Base-by-base conservation (phyloP, 1,284 basidiomycete species). In the Coriolopsis trogii region DNA sequence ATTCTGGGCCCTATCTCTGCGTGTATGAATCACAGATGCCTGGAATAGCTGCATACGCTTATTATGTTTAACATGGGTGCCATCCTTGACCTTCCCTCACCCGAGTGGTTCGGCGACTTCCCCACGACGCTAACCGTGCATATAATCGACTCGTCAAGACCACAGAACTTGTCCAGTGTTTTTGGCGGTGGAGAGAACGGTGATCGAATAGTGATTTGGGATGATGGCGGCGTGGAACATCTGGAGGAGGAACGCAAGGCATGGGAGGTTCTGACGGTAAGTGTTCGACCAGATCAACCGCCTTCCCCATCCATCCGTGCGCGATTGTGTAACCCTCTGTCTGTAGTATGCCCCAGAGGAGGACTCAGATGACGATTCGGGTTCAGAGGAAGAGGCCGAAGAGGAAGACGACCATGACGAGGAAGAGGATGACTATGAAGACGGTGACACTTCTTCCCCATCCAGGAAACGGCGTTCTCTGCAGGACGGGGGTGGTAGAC, bases 41-140 rank as follows among this genome's bases (percentile, higher is more conserved):
- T n/a, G n/a, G 13, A 33, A 6, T 28, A 98, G 91, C 78, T 99
- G 21, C 92, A 93, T 63, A 93, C 93, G 0, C 79, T 99, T 41
- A 85, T 99, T 45, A 80, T 99, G 38, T 71, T 99, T 42, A 98
- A 98, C 61, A 90, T 99, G 71, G 97, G 97, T 36, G 87, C 89
- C 1, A 84, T 96, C 44, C 79, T 95, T 29, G 91, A 96, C 58
- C 77, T 99, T 6, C 82, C 91, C 1, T 81, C 82, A 2, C 65
- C 76, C 4, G 78, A 81, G 28, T 91, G 88, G 87, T 89, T 92
- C 67, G 89, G 89, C 13, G 79, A 82, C 41, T 89, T 89, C 63
- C 64, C 74, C 36, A 63, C 73, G 4, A 73, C 75, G 58, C 75
- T 88, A 25, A 84, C 81, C 16, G 81, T 95, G 25, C 97, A 99